Evolutionary conservation across 495 filamentous ascomycete genomes (phyloP).

Genomic region (Pseudevernia furfuracea): DNA sequence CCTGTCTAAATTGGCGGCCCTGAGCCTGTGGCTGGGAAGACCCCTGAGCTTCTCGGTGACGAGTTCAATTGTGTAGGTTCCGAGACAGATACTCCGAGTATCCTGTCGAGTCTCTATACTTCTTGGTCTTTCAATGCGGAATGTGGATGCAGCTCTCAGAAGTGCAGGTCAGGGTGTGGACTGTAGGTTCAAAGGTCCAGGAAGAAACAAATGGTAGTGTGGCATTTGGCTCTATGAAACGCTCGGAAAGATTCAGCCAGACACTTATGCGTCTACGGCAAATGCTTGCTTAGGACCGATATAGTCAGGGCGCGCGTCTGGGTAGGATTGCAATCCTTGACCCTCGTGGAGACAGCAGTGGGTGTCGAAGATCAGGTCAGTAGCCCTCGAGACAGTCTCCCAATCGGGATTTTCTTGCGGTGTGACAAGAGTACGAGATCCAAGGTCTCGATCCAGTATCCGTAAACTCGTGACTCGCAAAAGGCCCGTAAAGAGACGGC

Average conservation of each 20-base stretch:
- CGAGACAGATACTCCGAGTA: background rate
- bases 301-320: background rate
- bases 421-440: background rate
- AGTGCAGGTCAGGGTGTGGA: conserved; percentile 1
- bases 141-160: background rate
- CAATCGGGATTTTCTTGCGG: background rate
- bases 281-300: background rate
- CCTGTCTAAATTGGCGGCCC: background rate
- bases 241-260: conserved; percentile 8
- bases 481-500: background rate
- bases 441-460: background rate
- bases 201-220: background rate
- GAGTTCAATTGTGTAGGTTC: background rate
- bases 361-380: background rate
- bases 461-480: background rate
- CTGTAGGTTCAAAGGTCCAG: background rate
- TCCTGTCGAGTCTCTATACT: background rate
- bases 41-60: background rate
- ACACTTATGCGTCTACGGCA: background rate
- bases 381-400: background rate
- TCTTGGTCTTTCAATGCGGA: conserved; percentile 1
- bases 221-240: conserved; percentile 3
- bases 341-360: background rate
- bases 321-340: background rate
- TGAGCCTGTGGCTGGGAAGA: background rate